These are phyloP conservation scores for Apiotrichum gamsii DNA, from an alignment of 1,284 basidiomycete species.

Conservation along the genomic window DNA sequence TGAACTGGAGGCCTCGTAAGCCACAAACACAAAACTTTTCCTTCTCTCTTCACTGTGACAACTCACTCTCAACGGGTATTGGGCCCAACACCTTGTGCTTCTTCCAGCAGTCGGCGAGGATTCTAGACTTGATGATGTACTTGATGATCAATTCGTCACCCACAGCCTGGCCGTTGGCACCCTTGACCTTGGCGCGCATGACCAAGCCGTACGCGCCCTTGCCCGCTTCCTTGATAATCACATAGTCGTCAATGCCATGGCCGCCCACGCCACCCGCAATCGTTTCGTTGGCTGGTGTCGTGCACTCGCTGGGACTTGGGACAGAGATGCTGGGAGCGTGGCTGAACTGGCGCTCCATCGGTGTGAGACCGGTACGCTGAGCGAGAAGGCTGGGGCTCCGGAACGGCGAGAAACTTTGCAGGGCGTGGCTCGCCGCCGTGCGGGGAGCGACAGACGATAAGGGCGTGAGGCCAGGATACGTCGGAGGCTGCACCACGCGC, in stretches of 20 bases:
- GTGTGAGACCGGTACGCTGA: conserved; percentile 7
- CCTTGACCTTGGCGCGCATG: conserved; percentile 77
- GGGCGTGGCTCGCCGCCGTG: neutral
- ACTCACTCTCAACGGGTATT: conserved; percentile 83
- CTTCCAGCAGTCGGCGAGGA: conserved; percentile 99
- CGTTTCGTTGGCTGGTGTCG: conserved; percentile 26
- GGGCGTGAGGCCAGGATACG: conserved; percentile 31
- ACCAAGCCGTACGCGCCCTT: conserved; percentile 97
- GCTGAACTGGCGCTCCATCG: conserved; percentile 22
- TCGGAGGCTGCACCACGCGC: conserved; percentile 42
- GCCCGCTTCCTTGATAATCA: conserved; percentile 80
- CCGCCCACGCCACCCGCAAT: conserved; percentile 42
- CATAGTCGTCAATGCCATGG: conserved; percentile 48
- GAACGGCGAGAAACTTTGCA: conserved; percentile 47
- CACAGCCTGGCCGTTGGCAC: conserved; percentile 60
- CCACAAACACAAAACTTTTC: conserved; percentile 1
- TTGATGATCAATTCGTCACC: conserved; percentile 86
- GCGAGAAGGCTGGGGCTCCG: conserved; percentile 17
- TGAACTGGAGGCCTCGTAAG: conserved; percentile 54
- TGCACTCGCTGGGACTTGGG: conserved; percentile 40
- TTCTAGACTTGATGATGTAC: conserved; percentile 96
- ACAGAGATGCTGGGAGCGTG: conserved; percentile 39
- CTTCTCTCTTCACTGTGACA: neutral
- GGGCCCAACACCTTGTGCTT: conserved; percentile 90
- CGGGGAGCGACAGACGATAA: conserved; percentile 33